These are phyloP conservation scores for Orbilia brochopaga DNA, from an alignment of 2,329 filamentous ascomycete species.

Conservation along the genomic window DNA sequence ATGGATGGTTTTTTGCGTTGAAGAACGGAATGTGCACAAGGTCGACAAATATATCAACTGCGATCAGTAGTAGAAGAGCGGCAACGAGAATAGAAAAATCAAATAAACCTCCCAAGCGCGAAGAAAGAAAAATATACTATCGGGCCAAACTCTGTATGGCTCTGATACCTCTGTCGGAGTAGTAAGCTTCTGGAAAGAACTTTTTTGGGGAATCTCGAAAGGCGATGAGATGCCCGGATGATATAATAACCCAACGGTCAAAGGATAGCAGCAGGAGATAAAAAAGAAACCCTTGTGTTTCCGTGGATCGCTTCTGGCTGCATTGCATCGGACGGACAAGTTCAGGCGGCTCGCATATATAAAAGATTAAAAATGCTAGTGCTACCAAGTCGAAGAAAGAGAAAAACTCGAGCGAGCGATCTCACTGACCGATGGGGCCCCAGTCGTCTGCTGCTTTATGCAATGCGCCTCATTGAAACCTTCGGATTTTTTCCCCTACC, in stretches of 20 bases:
- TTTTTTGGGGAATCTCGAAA: constrained; percentile 11
- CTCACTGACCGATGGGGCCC: constrained; percentile 16
- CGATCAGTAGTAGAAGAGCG: constrained; percentile 12
- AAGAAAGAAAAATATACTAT: background rate
- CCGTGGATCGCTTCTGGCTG: constrained; percentile 42
- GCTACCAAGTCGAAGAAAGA: constrained; percentile 10
- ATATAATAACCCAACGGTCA: constrained; percentile 16
- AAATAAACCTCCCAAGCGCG: constrained; percentile 39
- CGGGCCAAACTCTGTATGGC: constrained; percentile 11
- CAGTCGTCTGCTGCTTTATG: constrained; percentile 39
- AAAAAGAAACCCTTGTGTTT: constrained; percentile 29
- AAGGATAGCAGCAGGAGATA: constrained; percentile 18
- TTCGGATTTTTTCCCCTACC: constrained; percentile 20
- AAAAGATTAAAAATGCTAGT: constrained; percentile 40
- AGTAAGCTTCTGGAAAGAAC: constrained; percentile 18
- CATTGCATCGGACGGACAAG: constrained; percentile 43
- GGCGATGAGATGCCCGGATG: constrained; percentile 26
- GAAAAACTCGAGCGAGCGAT: constrained; percentile 21
- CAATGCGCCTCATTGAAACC: constrained; percentile 48
- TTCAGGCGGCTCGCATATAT: constrained; percentile 51
- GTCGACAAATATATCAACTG: constrained; percentile 7
- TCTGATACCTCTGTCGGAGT: background rate
- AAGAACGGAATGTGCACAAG: constrained; percentile 31
- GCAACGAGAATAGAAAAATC: constrained; percentile 10
- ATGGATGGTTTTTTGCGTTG: constrained; percentile 28